Conservation (phyloP, 2,329 filamentous ascomycete species). For the Plectosphaerella plurivora region DNA sequence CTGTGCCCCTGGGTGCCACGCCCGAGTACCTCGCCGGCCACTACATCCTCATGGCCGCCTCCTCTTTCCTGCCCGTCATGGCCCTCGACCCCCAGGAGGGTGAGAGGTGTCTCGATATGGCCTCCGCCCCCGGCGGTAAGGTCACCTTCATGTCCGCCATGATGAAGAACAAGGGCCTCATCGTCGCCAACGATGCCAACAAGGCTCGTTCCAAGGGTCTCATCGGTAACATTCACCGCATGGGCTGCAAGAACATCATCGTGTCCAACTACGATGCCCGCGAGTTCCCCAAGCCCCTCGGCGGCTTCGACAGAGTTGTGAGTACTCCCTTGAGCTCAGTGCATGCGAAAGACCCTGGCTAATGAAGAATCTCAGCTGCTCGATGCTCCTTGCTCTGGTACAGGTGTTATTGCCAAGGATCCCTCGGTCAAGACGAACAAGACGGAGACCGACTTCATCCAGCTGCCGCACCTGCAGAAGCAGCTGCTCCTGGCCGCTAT, state of each 20-base stretch:
- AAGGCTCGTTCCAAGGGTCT: slow-evolving; percentile 92
- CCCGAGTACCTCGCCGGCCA: slow-evolving; percentile 96
- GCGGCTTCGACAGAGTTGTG: slow-evolving; percentile 90
- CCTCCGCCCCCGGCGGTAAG: slow-evolving; percentile 92
- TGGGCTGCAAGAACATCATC: slow-evolving; percentile 69
- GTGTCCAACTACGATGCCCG: slow-evolving; percentile 94
- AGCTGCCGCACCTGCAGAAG: slow-evolving; percentile 90
- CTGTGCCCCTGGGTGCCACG: slow-evolving; percentile 81
- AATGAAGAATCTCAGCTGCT: not conserved
- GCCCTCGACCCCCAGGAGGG: slow-evolving; percentile 88
- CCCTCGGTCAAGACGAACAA: slow-evolving; percentile 98
- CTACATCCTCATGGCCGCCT: slow-evolving; percentile 96
- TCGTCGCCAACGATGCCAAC: slow-evolving; percentile 96
- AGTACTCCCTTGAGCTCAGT: not conserved
- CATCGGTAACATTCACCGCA: slow-evolving; percentile 93
- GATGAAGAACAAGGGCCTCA: slow-evolving; percentile 94
- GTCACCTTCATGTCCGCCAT: slow-evolving; percentile 93
- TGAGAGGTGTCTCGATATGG: slow-evolving; percentile 84
- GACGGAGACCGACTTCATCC: slow-evolving; percentile 88
- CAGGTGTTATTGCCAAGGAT: slow-evolving; percentile 96
- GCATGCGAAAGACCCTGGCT: not conserved
- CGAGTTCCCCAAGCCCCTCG: slow-evolving; percentile 90
- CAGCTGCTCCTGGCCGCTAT: slow-evolving; percentile 90
- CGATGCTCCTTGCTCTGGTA: slow-evolving; percentile 71
- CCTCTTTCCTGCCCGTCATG: slow-evolving; percentile 97